Conservation (phyloP, 495 filamentous ascomycete genomes). For the Hypoxylon perforatum region DNA sequence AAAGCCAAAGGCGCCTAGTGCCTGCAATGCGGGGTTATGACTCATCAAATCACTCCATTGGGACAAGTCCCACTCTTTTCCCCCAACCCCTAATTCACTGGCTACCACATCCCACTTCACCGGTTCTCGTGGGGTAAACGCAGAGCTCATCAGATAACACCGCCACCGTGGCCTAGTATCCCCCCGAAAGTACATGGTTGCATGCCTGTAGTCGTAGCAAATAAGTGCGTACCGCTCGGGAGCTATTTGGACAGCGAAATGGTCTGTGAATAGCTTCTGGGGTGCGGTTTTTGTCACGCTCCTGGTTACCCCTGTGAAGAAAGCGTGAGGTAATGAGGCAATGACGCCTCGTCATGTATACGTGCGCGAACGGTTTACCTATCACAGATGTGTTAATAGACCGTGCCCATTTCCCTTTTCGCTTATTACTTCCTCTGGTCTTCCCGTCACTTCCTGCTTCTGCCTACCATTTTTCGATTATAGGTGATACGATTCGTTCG, state of each 20-base stretch:
- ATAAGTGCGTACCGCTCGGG: not conserved
- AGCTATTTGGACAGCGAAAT: not conserved
- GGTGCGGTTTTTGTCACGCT: not conserved
- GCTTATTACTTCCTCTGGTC: not conserved
- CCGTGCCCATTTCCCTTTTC: not conserved
- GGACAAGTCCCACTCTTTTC: no score
- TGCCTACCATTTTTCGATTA: not conserved
- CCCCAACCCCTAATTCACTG: not conserved
- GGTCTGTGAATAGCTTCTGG: not conserved
- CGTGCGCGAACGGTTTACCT: not conserved
- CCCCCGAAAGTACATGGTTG: not conserved
- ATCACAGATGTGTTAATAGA: not conserved
- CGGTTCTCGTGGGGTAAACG: not conserved
- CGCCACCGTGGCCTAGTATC: not conserved
- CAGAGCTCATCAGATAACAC: not conserved
- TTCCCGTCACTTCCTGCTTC: not conserved
- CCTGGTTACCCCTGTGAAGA: not conserved
- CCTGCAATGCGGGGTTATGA: no score
- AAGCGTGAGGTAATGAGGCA: not conserved
- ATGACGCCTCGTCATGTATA: not conserved
- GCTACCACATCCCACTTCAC: not conserved
- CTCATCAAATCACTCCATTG: no score
- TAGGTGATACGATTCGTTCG: not conserved
- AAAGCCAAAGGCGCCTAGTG: no score
- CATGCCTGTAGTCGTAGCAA: not conserved